phyloP scores from a whole-genome alignment of 495 filamentous ascomycete genomes.

The Penicillium subrubescens region DNA sequence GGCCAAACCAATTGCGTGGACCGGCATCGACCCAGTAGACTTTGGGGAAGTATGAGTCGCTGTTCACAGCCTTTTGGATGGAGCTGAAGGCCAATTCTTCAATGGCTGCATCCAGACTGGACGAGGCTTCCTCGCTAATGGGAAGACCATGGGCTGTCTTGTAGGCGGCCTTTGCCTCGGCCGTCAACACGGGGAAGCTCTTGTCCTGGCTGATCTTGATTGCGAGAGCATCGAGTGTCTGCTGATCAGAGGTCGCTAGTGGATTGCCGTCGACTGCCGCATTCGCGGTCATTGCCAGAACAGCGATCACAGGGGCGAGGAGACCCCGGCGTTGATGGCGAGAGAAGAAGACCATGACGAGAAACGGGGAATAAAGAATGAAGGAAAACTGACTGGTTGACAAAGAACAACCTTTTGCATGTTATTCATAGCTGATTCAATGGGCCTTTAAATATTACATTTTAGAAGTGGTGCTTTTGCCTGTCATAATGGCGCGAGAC shows the following conservation, averaged over 20 bases:
- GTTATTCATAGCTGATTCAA: too few species aligned
- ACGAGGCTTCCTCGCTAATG: constrained; percentile 20
- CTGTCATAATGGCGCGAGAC: constrained; percentile 6
- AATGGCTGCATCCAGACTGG: constrained; percentile 21
- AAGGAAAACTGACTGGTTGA: neutral
- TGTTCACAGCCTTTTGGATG: constrained; percentile 19
- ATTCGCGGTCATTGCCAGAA: neutral
- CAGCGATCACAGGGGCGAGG: neutral
- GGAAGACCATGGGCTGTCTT: constrained; percentile 18
- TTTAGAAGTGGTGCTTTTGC: neutral
- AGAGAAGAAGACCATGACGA: neutral
- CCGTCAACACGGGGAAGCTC: constrained; percentile 17
- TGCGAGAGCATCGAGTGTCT: constrained; percentile 9
- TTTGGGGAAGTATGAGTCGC: constrained; percentile 13
- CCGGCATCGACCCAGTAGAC: constrained; percentile 19
- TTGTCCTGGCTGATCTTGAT: constrained; percentile 17
- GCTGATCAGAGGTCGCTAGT: constrained; percentile 18
- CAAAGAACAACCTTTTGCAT: too few species aligned
- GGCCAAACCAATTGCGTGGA: constrained; percentile 17
- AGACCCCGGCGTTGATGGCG: neutral
- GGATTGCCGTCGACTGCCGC: constrained; percentile 7
- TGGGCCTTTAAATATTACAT: neutral
- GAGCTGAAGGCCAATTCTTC: constrained; percentile 22
- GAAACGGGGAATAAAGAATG: neutral
- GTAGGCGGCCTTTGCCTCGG: constrained; percentile 19